These are phyloP conservation scores for Ajuga chamaepitys DNA, from an alignment of 257 asterid species.

Conservation along the genomic window DNA sequence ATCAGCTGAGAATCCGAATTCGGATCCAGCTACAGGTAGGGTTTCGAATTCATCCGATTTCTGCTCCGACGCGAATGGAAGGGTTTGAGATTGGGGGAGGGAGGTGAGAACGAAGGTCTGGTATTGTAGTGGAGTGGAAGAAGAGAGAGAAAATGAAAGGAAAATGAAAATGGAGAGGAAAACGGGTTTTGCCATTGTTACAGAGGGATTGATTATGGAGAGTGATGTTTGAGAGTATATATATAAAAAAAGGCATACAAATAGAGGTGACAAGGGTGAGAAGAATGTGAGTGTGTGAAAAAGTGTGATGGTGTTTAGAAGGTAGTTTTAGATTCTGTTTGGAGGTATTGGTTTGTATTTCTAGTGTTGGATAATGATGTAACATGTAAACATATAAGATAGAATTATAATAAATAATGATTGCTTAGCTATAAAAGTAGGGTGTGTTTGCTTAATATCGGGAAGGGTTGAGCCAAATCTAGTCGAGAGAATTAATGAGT, in stretches of 20 bases:
- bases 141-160: conserved; percentile 11
- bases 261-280: neutral
- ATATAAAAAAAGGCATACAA: neutral
- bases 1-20: conserved; percentile 23
- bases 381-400: neutral
- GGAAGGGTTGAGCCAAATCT: too few relatives aligned
- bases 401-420: too few relatives aligned
- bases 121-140: conserved; percentile 20
- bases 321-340: neutral
- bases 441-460: too few relatives aligned
- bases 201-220: neutral
- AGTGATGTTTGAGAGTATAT: neutral
- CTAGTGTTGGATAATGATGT: conserved; percentile 10
- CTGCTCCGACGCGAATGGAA: conserved; percentile 15
- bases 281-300: neutral
- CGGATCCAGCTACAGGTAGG: neutral
- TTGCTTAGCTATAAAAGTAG: too few relatives aligned
- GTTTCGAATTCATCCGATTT: conserved; percentile 4
- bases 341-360: neutral
- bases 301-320: too few relatives aligned
- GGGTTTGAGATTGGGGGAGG: conserved; percentile 40
- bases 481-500: too few relatives aligned
- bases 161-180: conserved; percentile 9
- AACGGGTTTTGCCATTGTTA: conserved; percentile 11
- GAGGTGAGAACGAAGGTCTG: conserved; percentile 36